Evolutionary conservation across 2,329 filamentous ascomycete genomes (phyloP), one percentile per base, ranked within the genome.

Genomic region (Blastomyces gilchristii): DNA sequence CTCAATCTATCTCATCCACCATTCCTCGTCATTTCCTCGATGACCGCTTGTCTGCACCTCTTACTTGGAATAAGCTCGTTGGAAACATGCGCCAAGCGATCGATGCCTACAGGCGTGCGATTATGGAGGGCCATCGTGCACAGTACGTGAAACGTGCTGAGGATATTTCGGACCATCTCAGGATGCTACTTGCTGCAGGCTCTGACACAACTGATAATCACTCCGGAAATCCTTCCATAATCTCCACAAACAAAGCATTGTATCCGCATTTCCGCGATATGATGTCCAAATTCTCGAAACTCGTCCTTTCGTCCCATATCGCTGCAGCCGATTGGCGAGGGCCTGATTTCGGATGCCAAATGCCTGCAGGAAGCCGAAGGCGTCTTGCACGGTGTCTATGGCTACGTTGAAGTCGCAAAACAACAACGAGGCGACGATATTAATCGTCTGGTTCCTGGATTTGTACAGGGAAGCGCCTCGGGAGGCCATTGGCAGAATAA

Each of bases 221-320:
- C 74, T 97, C 94, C 25, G 94, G 94, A 52, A 96, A 97, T 69
- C 94, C 94, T 4, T 97, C 94, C n/a, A 97, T 99, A 71, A 99
- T 99, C 65, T 97, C 92, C 7, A 95, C 91, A 5, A 99, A 99
- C 80, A 97, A 97, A 75, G 90, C 91, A 0, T 80, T 99, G 18
- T 97, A 97, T 72, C 94, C 94, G 31, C 92, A 97, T 76, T 99
- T 99, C 77, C 84, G 94, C 62, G 94, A 97, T 73, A 97, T 97
- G 87, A 99, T 99, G 94, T 97, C 94, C 54, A 92, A 96, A 70
- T 99, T 99, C 75, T 97, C 94, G n/a, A 99, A 99, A 75, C 82
- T 99, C 11, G 94, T 99, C 54, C 87, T 99, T 58, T 99, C 94
- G 2, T 97, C 94, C 16, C 94, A 99, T 73, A 97, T 99, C 73